These are phyloP conservation scores for Ophiostoma triangulosporum DNA, from an alignment of 2,329 filamentous ascomycete genomes.

Conservation along the genomic window DNA sequence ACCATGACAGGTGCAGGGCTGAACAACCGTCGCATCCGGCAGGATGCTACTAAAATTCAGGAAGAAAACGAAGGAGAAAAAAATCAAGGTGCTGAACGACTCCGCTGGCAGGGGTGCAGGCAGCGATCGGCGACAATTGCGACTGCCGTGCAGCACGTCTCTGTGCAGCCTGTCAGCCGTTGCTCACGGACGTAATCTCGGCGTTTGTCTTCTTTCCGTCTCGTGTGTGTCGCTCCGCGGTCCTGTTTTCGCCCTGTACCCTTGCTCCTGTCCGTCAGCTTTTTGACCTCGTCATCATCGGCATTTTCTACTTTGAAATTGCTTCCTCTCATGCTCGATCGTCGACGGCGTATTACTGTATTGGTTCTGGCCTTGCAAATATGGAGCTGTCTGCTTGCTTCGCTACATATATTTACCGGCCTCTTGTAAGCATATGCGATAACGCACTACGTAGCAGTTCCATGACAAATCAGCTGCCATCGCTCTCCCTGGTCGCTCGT, in stretches of 20 bases:
- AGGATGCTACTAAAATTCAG: too few species aligned
- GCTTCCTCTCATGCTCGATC: neutral
- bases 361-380: neutral
- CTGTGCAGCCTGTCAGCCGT: neutral
- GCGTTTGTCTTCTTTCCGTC: neutral
- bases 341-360: neutral
- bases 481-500: neutral
- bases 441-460: neutral
- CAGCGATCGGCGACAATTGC: neutral
- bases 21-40: too few species aligned
- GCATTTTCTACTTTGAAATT: neutral
- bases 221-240: too few species aligned
- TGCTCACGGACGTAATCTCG: neutral
- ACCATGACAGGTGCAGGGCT: too few species aligned
- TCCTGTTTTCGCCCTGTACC: too few species aligned
- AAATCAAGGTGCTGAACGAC: too few species aligned
- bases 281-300: too few species aligned
- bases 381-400: neutral
- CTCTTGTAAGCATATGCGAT: too few species aligned
- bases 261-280: too few species aligned
- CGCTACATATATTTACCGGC: too few species aligned
- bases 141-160: neutral
- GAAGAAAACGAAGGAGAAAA: too few species aligned
- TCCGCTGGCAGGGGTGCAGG: neutral
- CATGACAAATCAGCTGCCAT: neutral